Conservation (phyloP, 331 rosid species). For the Cydonia oblonga region DNA sequence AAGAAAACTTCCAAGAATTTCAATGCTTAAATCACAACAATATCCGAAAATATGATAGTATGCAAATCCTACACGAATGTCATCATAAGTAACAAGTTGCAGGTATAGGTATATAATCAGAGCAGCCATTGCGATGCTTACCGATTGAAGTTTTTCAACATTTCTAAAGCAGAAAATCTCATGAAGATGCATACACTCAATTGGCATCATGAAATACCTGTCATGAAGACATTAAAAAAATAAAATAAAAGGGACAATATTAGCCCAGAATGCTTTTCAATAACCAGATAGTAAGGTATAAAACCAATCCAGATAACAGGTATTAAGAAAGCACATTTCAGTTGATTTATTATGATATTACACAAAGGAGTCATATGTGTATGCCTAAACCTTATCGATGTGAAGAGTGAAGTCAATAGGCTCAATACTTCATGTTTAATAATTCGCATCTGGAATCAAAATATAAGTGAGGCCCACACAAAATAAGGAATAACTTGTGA, state of each 20-base stretch:
- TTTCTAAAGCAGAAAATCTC: conserved; percentile 70
- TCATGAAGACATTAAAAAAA: conserved; percentile 10
- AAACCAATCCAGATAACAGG: background rate
- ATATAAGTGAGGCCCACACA: too few relatives aligned
- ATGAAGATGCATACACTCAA: conserved; percentile 55
- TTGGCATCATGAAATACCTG: conserved; percentile 69
- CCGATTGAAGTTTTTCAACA: conserved; percentile 75
- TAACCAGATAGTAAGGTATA: background rate
- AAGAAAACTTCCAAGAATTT: background rate
- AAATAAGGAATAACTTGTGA: too few relatives aligned
- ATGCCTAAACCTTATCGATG: background rate
- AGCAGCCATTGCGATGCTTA: conserved; percentile 31
- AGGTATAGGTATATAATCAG: background rate
- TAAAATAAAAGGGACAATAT: background rate
- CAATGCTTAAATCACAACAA: background rate
- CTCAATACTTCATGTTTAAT: background rate
- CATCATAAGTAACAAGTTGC: background rate
- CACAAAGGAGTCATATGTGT: background rate
- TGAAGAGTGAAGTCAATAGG: background rate
- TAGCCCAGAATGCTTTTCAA: conserved; percentile 1
- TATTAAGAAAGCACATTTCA: background rate
- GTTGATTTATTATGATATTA: background rate
- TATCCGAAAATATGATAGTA: background rate
- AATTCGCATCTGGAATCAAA: background rate
- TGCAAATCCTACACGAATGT: background rate